phyloP scores from a whole-genome alignment of 352 stramenopile genomes.

The Pseudoperonospora humuli region DNA sequence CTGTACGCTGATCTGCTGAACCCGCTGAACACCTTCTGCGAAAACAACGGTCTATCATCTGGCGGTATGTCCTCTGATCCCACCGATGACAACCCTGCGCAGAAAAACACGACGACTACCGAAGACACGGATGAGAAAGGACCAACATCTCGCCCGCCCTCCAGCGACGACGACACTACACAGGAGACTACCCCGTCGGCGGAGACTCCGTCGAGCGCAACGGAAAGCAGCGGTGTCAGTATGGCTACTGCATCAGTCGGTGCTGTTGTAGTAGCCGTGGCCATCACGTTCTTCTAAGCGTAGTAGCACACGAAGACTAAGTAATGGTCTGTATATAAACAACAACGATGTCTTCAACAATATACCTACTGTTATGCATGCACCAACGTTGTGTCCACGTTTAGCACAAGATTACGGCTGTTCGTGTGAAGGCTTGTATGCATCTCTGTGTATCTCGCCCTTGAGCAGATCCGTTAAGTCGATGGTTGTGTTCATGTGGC shows the following conservation, averaged over 20 bases:
- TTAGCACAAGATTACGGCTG: no score
- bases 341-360: no score
- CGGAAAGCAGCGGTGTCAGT: constrained; percentile 15
- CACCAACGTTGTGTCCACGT: no score
- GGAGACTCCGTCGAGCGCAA: constrained; percentile 3
- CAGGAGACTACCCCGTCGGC: constrained; percentile 11
- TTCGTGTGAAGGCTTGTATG: no score
- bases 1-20: constrained; percentile 30
- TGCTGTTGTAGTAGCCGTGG: constrained; percentile 17
- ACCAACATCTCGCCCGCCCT: neutral
- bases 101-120: neutral
- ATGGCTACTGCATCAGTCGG: constrained; percentile 16
- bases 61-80: neutral
- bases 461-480: no score
- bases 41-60: neutral
- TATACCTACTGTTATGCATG: no score
- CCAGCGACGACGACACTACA: constrained; percentile 11
- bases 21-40: constrained; percentile 18
- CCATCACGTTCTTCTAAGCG: constrained; percentile 25
- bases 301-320: constrained; percentile 3
- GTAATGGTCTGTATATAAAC: no score
- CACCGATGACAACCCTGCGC: neutral
- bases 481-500: no score
- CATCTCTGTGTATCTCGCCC: no score
- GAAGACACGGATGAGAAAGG: neutral